phyloP scores from a whole-genome alignment of 2,329 filamentous ascomycete species.

The Metarhizium anisopliae region DNA sequence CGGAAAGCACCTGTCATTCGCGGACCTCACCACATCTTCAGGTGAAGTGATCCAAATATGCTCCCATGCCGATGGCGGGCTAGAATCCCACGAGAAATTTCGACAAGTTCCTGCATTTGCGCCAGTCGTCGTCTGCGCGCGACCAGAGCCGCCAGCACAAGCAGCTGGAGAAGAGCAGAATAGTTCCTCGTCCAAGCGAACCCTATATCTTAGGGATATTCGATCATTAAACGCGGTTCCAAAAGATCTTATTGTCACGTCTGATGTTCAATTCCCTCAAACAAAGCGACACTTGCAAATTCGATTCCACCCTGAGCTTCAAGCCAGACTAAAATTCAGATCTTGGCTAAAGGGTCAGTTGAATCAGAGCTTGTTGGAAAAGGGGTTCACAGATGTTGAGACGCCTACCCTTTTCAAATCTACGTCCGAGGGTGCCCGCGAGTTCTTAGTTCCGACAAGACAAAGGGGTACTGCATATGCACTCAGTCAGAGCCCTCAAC shows the following conservation, averaged over 20 bases:
- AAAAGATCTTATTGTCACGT: constrained; percentile 65
- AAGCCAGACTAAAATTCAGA: constrained; percentile 63
- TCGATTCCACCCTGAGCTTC: constrained; percentile 60
- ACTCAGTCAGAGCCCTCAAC: constrained; percentile 90
- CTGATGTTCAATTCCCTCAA: constrained; percentile 64
- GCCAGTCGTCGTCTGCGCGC: constrained; percentile 41
- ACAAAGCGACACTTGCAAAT: constrained; percentile 77
- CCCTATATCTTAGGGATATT: constrained; percentile 56
- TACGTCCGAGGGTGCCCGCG: constrained; percentile 87
- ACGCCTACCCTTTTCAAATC: constrained; percentile 96
- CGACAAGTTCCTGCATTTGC: constrained; percentile 39
- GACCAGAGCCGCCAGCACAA: constrained; percentile 16
- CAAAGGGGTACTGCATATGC: constrained; percentile 73
- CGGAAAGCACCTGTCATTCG: constrained; percentile 63
- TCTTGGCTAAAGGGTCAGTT: constrained; percentile 44
- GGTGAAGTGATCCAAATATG: constrained; percentile 36
- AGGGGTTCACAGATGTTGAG: constrained; percentile 70
- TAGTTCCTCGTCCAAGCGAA: constrained; percentile 29
- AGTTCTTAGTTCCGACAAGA: constrained; percentile 88
- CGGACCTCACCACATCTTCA: constrained; percentile 36
- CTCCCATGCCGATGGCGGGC: constrained; percentile 27
- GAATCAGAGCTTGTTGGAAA: constrained; percentile 44
- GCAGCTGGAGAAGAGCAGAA: constrained; percentile 12
- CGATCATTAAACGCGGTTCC: constrained; percentile 25
- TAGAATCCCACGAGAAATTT: constrained; percentile 31